Base-by-base conservation (phyloP, 495 filamentous ascomycete species). In the Penicillium paxilli region DNA sequence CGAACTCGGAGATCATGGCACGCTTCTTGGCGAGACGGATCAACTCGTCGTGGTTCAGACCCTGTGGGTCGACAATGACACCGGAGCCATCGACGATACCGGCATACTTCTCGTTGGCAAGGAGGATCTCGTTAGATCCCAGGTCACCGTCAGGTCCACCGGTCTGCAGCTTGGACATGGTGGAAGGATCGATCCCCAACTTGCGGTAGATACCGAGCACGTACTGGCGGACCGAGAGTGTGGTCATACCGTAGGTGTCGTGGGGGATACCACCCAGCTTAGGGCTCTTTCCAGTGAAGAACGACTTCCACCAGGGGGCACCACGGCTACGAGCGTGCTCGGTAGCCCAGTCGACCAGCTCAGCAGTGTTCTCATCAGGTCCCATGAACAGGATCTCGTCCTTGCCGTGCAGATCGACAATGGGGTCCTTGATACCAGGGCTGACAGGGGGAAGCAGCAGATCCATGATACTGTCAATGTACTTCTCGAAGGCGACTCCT, bases 241-340 rank as follows among this genome's bases (percentile, higher is more conserved):
- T 98, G 8, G 94, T 98, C 94, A 98, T 98, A 70, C 94, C 94
- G 68, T 98, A 98, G 12, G 76, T 71, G 62, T 98, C 94, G 69
- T 98, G 94, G 4, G 94, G 94, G 54, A 98, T 98, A 64, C 94
- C 94, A 44, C 94, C 94, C 35, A 98, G 79, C 71, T 87, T 93
- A 21, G 94, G 94, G 60, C 89, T 95, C 80, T 98, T 98, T 64
- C 94, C 94, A 2, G 94, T 98, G 80, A 98, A 98, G 84, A 98
- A 98, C 0, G 95, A 98, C 77, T 98, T 98, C 94, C 94, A 98
- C 92, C 93, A 98, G 21, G 90, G 90, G 21, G 95, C 95, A 48
- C 92, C 92, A 57, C 94, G 84, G 58, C 74, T 78, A 30, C 90
- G 83, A 53, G 94, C 95, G 69, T 98, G 94, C 69, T 92, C 90